Conservation (phyloP, 768 basidiomycete genomes). For the Hortiboletus campestris region DNA sequence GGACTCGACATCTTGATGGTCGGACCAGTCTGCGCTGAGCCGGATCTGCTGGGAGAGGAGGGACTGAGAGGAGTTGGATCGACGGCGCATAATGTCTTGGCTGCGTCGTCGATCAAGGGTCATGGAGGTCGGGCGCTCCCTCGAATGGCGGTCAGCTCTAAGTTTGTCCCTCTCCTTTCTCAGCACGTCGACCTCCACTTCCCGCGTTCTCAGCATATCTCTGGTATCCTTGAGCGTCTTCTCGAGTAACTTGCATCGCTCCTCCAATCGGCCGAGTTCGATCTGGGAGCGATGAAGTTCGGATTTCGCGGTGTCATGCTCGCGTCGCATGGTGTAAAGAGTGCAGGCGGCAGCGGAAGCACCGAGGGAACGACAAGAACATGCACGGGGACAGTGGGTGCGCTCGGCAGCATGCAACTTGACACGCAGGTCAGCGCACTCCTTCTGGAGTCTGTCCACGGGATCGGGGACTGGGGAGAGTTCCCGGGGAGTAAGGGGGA, state of each 20-base stretch:
- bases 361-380: slow-evolving; percentile 31
- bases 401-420: slow-evolving; percentile 39
- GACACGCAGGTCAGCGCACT: slow-evolving; percentile 46
- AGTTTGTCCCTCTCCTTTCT: slow-evolving; percentile 38
- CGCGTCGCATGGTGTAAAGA: slow-evolving; percentile 45
- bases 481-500: slow-evolving; percentile 30
- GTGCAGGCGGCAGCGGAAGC: slow-evolving; percentile 44
- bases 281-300: slow-evolving; percentile 54
- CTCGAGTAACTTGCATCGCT: slow-evolving; percentile 62
- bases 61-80: slow-evolving; percentile 33
- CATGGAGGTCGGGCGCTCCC: slow-evolving; percentile 17
- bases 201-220: slow-evolving; percentile 55
- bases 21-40: slow-evolving; percentile 34
- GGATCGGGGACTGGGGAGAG: slow-evolving; percentile 42
- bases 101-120: slow-evolving; percentile 30
- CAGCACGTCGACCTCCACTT: slow-evolving; percentile 58
- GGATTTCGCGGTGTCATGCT: slow-evolving; percentile 53
- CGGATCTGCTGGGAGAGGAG: slow-evolving; percentile 31
- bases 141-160: slow-evolving; percentile 22
- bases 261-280: slow-evolving; percentile 56
- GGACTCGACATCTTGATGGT: slow-evolving; percentile 19
- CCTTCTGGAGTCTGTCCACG: slow-evolving; percentile 37
- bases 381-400: slow-evolving; percentile 31
- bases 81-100: slow-evolving; percentile 24
- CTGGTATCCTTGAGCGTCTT: slow-evolving; percentile 61